phyloP scores from a whole-genome alignment of 495 filamentous ascomycete species.

The Bacidia rubella region DNA sequence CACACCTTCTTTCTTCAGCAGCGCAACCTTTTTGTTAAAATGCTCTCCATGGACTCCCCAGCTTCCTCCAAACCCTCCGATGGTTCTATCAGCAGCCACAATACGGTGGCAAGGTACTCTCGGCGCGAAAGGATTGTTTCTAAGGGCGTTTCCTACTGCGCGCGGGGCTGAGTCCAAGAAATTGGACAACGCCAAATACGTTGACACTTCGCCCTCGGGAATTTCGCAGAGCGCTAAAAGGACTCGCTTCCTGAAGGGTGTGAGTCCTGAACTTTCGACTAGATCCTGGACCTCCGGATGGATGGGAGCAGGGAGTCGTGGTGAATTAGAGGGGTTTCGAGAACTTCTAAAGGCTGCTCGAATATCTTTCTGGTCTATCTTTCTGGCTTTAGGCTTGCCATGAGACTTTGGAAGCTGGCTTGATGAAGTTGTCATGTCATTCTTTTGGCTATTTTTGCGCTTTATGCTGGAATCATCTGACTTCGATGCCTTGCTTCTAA shows the following conservation, averaged over 20 bases:
- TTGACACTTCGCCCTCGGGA: conserved; percentile 47
- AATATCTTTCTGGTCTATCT: conserved; percentile 3
- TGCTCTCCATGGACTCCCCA: conserved; percentile 14
- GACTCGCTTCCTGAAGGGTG: conserved; percentile 37
- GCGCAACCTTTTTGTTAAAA: conserved; percentile 9
- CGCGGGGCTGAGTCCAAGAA: conserved; percentile 50
- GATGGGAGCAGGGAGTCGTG: conserved; percentile 3
- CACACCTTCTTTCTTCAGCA: conserved; percentile 16
- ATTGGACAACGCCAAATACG: conserved; percentile 50
- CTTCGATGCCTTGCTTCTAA: conserved; percentile 20
- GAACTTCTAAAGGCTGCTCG: not conserved
- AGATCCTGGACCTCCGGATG: conserved; percentile 13
- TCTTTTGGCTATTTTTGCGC: not conserved
- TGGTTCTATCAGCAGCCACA: conserved; percentile 14
- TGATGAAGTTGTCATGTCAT: not conserved
- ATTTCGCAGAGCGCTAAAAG: conserved; percentile 50
- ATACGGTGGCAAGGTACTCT: conserved; percentile 27
- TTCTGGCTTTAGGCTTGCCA: not conserved
- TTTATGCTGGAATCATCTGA: not conserved
- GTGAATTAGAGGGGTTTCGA: not conserved
- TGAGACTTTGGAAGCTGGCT: not conserved
- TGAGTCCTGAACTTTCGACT: conserved; percentile 26
- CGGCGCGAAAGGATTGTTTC: conserved; percentile 49
- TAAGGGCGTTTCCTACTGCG: conserved; percentile 58
- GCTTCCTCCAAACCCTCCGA: conserved; percentile 18